Evolutionary conservation across 1,284 basidiomycete species (phyloP).

Genomic region (Phaffia rhodozyma): DNA sequence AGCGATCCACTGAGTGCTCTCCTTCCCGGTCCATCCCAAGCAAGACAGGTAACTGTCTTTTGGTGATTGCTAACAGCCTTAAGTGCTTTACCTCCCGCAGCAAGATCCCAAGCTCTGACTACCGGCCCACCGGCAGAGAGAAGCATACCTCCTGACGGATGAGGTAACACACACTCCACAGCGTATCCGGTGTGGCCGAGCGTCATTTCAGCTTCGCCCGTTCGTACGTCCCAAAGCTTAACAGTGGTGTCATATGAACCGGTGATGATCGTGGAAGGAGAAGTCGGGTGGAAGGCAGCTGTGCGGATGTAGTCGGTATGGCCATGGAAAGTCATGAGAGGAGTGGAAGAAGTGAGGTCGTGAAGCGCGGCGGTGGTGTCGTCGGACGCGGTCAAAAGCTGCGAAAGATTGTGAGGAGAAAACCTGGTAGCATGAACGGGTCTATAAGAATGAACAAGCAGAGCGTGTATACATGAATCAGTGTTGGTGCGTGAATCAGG

Average conservation of each 20-base stretch:
- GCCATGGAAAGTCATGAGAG: conserved; percentile 62
- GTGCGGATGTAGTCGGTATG: conserved; percentile 95
- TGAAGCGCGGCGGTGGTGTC: conserved; percentile 88
- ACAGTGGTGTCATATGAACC: conserved; percentile 93
- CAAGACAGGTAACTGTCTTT: conserved; percentile 85
- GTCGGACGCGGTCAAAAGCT: conserved; percentile 88
- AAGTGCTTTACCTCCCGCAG: conserved; percentile 78
- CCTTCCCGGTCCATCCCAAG: conserved; percentile 58
- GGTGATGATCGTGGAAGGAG: conserved; percentile 74
- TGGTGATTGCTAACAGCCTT: conserved; percentile 92
- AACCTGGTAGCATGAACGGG: conserved; percentile 92
- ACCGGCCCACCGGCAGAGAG: conserved; percentile 85
- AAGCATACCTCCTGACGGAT: conserved; percentile 76
- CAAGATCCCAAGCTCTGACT: conserved; percentile 87
- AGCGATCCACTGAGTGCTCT: conserved; percentile 80
- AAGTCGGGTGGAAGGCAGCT: conserved; percentile 68
- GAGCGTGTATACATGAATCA: neutral
- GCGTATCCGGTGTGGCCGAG: conserved; percentile 57
- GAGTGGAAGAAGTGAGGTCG: conserved; percentile 84
- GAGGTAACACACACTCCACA: conserved; percentile 89
- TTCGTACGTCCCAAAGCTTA: conserved; percentile 75
- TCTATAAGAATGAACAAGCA: conserved; percentile 25
- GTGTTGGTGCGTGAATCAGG: neutral
- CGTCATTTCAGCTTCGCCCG: conserved; percentile 66
- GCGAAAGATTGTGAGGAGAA: conserved; percentile 64